Percentiles rank a stretch among this genome's conserved stretches.
Evolutionary conservation across 2,329 filamentous ascomycete species (phyloP).

Genomic region (Colletotrichum echinochloae): DNA sequence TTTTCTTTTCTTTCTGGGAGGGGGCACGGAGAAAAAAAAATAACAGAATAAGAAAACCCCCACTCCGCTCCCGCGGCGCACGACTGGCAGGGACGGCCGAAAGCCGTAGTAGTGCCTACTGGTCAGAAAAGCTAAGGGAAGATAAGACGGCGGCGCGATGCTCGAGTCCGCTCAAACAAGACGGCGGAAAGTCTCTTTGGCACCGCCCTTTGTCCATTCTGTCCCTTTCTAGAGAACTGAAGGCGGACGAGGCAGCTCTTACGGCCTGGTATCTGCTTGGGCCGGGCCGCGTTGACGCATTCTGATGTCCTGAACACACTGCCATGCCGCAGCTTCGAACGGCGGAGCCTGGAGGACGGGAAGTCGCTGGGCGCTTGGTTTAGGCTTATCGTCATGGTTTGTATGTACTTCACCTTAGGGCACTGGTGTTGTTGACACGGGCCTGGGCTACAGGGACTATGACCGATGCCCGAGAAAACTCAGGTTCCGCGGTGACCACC

Average conservation of each 20-base stretch:
- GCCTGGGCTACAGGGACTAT: not conserved
- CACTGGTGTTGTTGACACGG: not conserved
- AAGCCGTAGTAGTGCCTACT: constrained; percentile 15
- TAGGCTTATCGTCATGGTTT: not conserved
- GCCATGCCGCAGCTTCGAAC: not conserved
- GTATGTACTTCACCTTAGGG: not conserved
- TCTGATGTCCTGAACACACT: not conserved
- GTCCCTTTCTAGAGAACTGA: not conserved
- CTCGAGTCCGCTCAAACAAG: constrained; percentile 2
- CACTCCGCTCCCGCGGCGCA: not conserved
- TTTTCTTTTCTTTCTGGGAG: too few species aligned
- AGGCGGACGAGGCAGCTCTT: not conserved
- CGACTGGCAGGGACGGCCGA: constrained; percentile 24
- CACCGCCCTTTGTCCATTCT: constrained; percentile 14
- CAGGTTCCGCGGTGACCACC: not conserved
- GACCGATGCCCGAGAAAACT: not conserved
- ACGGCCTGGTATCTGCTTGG: constrained; percentile 1
- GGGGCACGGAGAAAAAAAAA: too few species aligned
- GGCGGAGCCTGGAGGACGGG: too few species aligned
- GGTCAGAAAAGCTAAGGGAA: constrained; percentile 16
- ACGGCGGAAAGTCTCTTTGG: constrained; percentile 1
- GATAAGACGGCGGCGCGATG: constrained; percentile 32
- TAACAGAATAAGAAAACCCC: too few species aligned
- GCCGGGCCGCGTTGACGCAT: not conserved
- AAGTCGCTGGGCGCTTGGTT: not conserved